phyloP scores from a whole-genome alignment of 768 basidiomycete species.

The Multifurca ochricompacta region DNA sequence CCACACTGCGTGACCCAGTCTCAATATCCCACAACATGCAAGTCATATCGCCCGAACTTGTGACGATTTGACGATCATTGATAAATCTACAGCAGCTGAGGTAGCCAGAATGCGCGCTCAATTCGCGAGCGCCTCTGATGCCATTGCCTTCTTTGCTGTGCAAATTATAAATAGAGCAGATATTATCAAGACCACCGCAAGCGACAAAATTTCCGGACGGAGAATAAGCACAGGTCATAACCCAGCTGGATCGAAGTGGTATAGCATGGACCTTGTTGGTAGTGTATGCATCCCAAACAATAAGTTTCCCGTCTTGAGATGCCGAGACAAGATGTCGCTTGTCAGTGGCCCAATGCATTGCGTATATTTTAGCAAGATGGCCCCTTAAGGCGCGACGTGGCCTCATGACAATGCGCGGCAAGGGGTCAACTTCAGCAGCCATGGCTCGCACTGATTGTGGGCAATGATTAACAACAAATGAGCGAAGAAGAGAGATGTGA shows the following conservation, averaged over 20 bases:
- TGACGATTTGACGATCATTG: conserved; percentile 98
- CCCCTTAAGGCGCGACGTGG: conserved; percentile 92
- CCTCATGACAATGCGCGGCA: conserved; percentile 96
- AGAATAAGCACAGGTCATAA: conserved; percentile 99
- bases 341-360: conserved; percentile 99
- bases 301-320: conserved; percentile 98
- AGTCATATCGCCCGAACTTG: conserved; percentile 97
- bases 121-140: conserved; percentile 86
- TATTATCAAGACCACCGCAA: conserved; percentile 98
- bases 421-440: conserved; percentile 92
- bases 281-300: conserved; percentile 99
- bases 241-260: conserved; percentile 95
- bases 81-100: conserved; percentile 98
- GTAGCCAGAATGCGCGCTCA: conserved; percentile 97
- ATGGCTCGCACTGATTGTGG: conserved; percentile 79
- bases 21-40: conserved; percentile 99
- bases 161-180: conserved; percentile 96
- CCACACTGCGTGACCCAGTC: conserved; percentile 93
- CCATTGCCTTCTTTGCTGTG: conserved; percentile 69
- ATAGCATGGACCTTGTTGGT: conserved; percentile 99
- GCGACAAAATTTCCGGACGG: conserved; percentile 97
- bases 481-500: conserved; percentile 2
- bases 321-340: conserved; percentile 96
- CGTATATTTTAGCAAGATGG: conserved; percentile 98
- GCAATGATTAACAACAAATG: conserved; percentile 16